Evolutionary conservation across 345 rosid genomes (phyloP), one percentile per base, ranked within the genome.

Genomic region (Microthlaspi erraticum): DNA sequence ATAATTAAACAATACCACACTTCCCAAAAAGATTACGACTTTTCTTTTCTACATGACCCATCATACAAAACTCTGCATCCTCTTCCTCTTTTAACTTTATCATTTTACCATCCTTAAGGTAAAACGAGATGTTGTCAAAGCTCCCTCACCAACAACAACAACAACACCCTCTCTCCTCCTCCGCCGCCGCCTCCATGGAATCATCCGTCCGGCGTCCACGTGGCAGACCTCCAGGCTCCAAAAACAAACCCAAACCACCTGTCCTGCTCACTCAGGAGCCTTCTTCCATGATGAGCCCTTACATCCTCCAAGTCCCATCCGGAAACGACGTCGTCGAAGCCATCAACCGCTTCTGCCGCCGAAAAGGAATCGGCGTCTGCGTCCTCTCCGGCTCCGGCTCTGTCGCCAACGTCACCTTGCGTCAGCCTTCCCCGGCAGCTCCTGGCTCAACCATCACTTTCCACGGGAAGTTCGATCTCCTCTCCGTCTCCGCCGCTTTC

Each of bases 171-270:
- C 74, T 81, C 55, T 76, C 88, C 17, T 79, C 73, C 3, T 85
- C 76, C 38, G 60, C 71, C 59, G 48, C 77, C 58, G 78, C 85
- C 17, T 73, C 82, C 67, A 89, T 91, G 44, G 98, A 92, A 60
- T 81, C 83, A 63, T 81, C 83, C 29, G 77, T 76, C 48, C 94
- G 94, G 6, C 86, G 96, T 16, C 91, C 96, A 1, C 74, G 98
- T 46, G 98, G 98, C 55, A 78, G 98, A 7, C 96, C 98, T 0
- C 93, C 92, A 0, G 98, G 97, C 5, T 93, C 98, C 29, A 93
- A 87, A 53, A 92, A 92, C 80, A 89, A 83, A 75, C 97, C 98
- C 0, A 89, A 78, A 33, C 88, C 97, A 3, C 92, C 96, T 0
- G 82, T 91, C 14, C 42, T 84, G 20, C 72, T 88, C 4, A 81